Conservation (phyloP, 306 rosid species). For the Lathyrus oleraceus region DNA sequence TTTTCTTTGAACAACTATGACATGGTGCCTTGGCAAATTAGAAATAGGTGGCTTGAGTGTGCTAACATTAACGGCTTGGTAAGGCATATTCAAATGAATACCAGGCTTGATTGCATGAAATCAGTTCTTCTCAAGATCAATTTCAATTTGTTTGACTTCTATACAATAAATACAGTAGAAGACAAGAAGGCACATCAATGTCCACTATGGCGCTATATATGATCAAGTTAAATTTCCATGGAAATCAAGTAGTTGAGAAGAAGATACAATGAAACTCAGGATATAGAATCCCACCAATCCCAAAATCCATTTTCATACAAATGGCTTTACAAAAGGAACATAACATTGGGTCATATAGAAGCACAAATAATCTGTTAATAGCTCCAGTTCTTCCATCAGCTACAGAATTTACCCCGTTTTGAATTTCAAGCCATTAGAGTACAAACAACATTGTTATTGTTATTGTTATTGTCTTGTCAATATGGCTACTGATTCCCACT, state of each 20-base stretch:
- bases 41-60: too few relatives aligned
- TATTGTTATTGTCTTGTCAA: slow-evolving; percentile 55
- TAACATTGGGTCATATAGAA: not conserved
- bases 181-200: not conserved
- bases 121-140: not conserved
- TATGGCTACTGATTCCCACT: slow-evolving; percentile 91
- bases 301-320: slow-evolving; percentile 30
- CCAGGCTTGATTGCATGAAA: too few relatives aligned
- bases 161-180: not conserved
- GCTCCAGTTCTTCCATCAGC: slow-evolving; percentile 27
- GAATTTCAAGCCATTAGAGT: slow-evolving; percentile 25
- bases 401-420: slow-evolving; percentile 19
- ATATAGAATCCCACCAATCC: slow-evolving; percentile 11
- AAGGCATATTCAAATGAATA: too few relatives aligned
- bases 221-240: not conserved
- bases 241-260: not conserved
- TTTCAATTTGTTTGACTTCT: not conserved
- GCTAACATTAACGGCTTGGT: too few relatives aligned
- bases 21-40: too few relatives aligned
- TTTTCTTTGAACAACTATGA: too few relatives aligned
- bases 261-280: not conserved
- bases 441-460: not conserved
- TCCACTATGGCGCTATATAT: not conserved
- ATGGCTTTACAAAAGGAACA: slow-evolving; percentile 36
- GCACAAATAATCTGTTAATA: slow-evolving; percentile 9